Conservation (phyloP, 2,329 filamentous ascomycete genomes). For the Fusarium sp. region DNA sequence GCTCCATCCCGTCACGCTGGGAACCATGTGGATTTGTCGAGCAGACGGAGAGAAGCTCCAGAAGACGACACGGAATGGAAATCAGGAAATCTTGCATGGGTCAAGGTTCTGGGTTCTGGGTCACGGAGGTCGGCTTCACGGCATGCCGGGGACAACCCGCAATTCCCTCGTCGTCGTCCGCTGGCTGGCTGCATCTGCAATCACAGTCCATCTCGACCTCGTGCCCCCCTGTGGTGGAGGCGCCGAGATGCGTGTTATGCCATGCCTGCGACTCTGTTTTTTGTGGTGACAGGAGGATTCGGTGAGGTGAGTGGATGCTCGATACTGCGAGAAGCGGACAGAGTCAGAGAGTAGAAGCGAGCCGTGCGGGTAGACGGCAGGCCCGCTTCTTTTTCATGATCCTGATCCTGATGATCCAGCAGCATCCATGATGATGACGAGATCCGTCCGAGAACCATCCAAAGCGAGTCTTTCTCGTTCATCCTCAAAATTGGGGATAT, state of each 20-base stretch:
- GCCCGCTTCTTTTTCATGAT: background rate
- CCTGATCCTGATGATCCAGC: constrained; percentile 23
- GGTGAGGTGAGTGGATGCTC: constrained; percentile 21
- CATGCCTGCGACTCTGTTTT: constrained; percentile 15
- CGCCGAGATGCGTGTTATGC: constrained; percentile 1
- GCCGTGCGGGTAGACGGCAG: constrained; percentile 17
- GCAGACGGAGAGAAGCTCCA: background rate
- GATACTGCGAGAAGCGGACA: constrained; percentile 10
- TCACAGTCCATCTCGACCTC: background rate
- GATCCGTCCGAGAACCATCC: constrained; percentile 2
- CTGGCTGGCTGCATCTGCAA: background rate
- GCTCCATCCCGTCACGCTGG: background rate
- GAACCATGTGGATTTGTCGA: background rate
- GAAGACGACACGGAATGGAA: background rate
- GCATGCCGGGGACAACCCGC: constrained; percentile 17
- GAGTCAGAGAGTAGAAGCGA: background rate
- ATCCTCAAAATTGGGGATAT: background rate
- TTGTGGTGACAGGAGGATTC: constrained; percentile 25
- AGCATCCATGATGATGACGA: constrained; percentile 18
- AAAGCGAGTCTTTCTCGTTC: background rate
- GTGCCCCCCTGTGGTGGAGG: constrained; percentile 3
- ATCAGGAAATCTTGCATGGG: background rate
- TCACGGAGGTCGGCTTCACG: constrained; percentile 28
- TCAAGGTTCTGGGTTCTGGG: background rate
- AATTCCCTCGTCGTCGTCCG: constrained; percentile 2